These are phyloP conservation scores for Rubia peregrina DNA, from an alignment of 305 asterid genomes.

Conservation along the genomic window DNA sequence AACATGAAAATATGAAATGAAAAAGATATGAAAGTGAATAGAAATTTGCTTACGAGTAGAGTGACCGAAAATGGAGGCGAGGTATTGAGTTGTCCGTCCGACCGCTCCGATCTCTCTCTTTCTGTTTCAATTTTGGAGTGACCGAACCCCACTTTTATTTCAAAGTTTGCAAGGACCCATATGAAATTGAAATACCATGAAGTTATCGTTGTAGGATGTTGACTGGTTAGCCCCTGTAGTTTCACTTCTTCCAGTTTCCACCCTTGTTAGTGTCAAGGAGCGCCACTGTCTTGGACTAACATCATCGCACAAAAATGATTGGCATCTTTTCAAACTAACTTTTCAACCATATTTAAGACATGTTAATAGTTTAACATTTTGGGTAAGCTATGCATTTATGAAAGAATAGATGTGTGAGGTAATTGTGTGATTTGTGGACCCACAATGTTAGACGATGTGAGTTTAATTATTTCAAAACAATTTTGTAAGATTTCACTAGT, in stretches of 20 bases:
- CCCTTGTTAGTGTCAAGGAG: not conserved
- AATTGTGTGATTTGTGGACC: no score
- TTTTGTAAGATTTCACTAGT: no score
- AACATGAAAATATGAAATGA: not conserved
- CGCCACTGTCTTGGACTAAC: no score
- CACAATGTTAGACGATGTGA: no score
- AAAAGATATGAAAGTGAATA: constrained; percentile 13
- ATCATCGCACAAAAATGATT: no score
- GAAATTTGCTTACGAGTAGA: constrained; percentile 36
- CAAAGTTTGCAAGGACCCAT: constrained; percentile 21
- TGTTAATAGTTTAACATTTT: no score
- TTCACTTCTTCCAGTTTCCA: not conserved
- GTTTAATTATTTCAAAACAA: no score
- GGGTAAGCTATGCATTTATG: no score
- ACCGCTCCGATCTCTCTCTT: constrained; percentile 15
- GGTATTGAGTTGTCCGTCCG: constrained; percentile 21
- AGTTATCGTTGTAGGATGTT: not conserved
- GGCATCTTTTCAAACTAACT: no score
- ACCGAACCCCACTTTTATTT: constrained; percentile 18
- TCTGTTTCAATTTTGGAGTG: constrained; percentile 24
- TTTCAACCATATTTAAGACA: no score
- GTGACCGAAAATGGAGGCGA: constrained; percentile 31
- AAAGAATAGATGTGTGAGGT: no score
- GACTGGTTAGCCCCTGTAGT: not conserved
- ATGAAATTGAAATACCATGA: constrained; percentile 9